Conservation (phyloP, 331 rosid species). For the Ulmus americana region DNA sequence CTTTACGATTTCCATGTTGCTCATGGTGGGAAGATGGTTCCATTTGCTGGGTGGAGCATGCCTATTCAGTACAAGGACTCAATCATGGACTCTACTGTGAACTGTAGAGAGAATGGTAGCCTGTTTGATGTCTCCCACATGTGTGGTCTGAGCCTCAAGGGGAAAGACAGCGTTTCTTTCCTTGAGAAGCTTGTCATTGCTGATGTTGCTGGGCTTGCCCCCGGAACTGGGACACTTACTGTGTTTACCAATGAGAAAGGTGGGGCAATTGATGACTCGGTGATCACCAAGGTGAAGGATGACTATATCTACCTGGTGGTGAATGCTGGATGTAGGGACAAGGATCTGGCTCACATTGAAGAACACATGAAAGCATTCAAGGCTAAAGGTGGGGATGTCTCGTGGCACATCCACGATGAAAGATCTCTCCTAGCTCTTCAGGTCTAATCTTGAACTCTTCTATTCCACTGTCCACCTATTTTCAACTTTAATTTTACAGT, state of each 20-base stretch:
- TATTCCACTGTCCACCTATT: slow-evolving; percentile 3
- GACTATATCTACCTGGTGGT: slow-evolving; percentile 86
- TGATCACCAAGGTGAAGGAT: slow-evolving; percentile 72
- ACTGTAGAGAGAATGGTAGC: slow-evolving; percentile 78
- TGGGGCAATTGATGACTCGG: slow-evolving; percentile 93
- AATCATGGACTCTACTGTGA: slow-evolving; percentile 78
- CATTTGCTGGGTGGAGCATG: slow-evolving; percentile 99
- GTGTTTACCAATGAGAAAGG: slow-evolving; percentile 96
- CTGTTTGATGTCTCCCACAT: slow-evolving; percentile 89
- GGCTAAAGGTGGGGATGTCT: slow-evolving; percentile 95
- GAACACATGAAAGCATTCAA: slow-evolving; percentile 89
- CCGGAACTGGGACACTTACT: slow-evolving; percentile 76
- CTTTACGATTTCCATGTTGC: slow-evolving; percentile 81
- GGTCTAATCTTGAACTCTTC: slow-evolving; percentile 38
- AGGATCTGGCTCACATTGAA: slow-evolving; percentile 94
- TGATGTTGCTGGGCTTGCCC: slow-evolving; percentile 77
- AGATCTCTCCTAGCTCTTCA: slow-evolving; percentile 92
- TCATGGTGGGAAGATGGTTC: slow-evolving; percentile 98
- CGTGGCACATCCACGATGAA: slow-evolving; percentile 97
- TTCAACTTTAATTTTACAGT: background rate
- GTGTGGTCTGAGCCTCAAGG: slow-evolving; percentile 94
- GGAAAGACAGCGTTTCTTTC: slow-evolving; percentile 61
- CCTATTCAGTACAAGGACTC: slow-evolving; percentile 97
- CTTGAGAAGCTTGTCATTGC: slow-evolving; percentile 87
- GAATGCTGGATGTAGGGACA: slow-evolving; percentile 94